Evolutionary conservation across 306 rosid species (phyloP).

Genomic region (Fragaria ananassa): DNA sequence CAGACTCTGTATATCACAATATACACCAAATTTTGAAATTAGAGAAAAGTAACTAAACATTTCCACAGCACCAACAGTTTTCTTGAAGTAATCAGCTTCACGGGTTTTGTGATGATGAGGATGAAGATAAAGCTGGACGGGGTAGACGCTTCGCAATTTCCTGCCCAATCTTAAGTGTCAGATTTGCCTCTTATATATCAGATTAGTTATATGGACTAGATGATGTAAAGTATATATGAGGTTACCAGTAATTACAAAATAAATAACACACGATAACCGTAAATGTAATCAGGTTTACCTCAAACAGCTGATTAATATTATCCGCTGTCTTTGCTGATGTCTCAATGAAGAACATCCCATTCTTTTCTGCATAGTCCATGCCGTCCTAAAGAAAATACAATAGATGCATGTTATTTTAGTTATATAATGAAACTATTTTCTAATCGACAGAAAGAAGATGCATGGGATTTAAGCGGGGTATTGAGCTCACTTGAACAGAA

Average conservation of each 20-base stretch:
- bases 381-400: slow-evolving; percentile 58
- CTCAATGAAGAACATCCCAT: slow-evolving; percentile 97
- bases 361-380: slow-evolving; percentile 84
- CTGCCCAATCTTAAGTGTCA: slow-evolving; percentile 27
- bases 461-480: slow-evolving; percentile 13
- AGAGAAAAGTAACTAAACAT: slow-evolving; percentile 1
- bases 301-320: slow-evolving; percentile 90
- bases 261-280: background rate
- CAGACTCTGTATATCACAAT: slow-evolving; percentile 2
- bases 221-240: background rate
- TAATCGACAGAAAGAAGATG: slow-evolving; percentile 13
- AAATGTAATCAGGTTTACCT: slow-evolving; percentile 51
- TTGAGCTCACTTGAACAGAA: slow-evolving; percentile 56
- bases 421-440: background rate
- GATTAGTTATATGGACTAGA: background rate
- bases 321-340: slow-evolving; percentile 99
- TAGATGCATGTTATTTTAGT: background rate
- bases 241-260: background rate
- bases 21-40: slow-evolving; percentile 25
- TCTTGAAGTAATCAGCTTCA: background rate
- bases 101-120: slow-evolving; percentile 30
- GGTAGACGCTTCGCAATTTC: slow-evolving; percentile 57
- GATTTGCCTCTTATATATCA: background rate
- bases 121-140: slow-evolving; percentile 38
- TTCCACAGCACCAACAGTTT: slow-evolving; percentile 4